Conservation (phyloP, 495 filamentous ascomycete species). For the Aspergillus biplanus region DNA sequence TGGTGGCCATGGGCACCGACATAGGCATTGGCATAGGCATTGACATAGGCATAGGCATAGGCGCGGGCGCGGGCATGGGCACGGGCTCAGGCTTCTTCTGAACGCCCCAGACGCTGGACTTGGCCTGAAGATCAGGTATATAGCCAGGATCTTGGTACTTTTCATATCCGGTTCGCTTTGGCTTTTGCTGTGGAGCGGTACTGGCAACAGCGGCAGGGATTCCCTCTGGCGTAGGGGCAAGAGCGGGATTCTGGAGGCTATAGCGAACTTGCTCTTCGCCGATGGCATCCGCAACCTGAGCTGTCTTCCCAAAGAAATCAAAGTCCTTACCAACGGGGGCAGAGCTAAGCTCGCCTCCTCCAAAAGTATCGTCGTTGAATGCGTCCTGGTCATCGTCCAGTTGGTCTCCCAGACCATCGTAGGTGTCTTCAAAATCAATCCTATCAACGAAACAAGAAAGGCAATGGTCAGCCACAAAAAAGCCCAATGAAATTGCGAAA, state of each 20-base stretch:
- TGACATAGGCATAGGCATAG: not conserved
- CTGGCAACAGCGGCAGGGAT: constrained; percentile 31
- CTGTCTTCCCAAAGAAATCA: constrained; percentile 93
- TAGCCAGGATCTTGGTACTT: constrained; percentile 76
- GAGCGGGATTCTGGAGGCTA: constrained; percentile 61
- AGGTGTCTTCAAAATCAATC: constrained; percentile 96
- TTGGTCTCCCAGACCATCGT: constrained; percentile 91
- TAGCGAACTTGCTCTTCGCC: constrained; percentile 88
- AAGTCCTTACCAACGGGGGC: constrained; percentile 83
- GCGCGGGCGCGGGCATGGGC: constrained; percentile 18
- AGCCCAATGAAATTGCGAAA: not conserved
- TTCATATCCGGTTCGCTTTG: constrained; percentile 81
- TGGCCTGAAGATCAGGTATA: constrained; percentile 85
- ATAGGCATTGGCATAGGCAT: constrained; percentile 16
- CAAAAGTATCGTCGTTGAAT: constrained; percentile 99
- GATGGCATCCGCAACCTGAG: constrained; percentile 79
- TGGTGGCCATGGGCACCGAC: constrained; percentile 18
- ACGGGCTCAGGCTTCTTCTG: constrained; percentile 54
- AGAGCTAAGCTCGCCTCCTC: constrained; percentile 49
- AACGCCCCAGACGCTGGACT: constrained; percentile 90
- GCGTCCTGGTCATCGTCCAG: constrained; percentile 92
- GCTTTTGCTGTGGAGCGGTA: constrained; percentile 54
- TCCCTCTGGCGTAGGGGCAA: constrained; percentile 36
- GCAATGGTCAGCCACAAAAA: constrained; percentile 18
- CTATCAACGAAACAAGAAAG: constrained; percentile 33